Evolutionary conservation across 345 rosid species (phyloP).

Genomic region (Microcos paniculata): DNA sequence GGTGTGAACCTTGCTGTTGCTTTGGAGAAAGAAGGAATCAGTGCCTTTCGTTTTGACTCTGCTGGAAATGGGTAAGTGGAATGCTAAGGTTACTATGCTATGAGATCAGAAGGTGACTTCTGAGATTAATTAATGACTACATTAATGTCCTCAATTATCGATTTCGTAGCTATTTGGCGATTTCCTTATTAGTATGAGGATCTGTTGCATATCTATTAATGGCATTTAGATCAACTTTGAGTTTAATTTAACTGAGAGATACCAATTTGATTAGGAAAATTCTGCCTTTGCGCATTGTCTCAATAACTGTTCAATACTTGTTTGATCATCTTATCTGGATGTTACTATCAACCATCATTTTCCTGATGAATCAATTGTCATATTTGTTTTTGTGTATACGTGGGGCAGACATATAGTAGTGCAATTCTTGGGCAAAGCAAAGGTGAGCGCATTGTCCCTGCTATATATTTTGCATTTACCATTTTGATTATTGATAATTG

Average conservation of each 20-base stretch:
- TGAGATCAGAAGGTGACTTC: no score
- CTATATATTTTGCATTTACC: neutral
- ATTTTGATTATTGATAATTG: neutral
- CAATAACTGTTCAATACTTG: no score
- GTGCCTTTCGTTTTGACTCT: constrained; percentile 74
- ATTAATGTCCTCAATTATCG: neutral
- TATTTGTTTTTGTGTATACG: neutral
- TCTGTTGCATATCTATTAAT: no score
- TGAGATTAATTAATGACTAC: no score
- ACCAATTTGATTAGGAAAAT: no score
- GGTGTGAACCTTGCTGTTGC: constrained; percentile 69
- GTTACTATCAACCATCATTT: no score
- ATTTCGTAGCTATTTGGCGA: neutral
- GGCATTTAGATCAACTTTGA: neutral
- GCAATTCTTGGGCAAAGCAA: constrained; percentile 81
- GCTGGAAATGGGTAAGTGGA: constrained; percentile 71
- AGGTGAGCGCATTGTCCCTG: constrained; percentile 42
- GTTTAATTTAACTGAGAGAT: no score
- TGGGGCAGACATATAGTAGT: constrained; percentile 35
- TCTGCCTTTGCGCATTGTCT: no score
- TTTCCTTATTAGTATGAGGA: neutral
- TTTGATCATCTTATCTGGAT: no score
- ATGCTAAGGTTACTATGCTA: neutral
- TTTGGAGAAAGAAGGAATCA: constrained; percentile 66
- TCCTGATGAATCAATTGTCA: neutral